Evolutionary conservation across 768 basidiomycete genomes (phyloP).

Genomic region (Lactarius vividus): DNA sequence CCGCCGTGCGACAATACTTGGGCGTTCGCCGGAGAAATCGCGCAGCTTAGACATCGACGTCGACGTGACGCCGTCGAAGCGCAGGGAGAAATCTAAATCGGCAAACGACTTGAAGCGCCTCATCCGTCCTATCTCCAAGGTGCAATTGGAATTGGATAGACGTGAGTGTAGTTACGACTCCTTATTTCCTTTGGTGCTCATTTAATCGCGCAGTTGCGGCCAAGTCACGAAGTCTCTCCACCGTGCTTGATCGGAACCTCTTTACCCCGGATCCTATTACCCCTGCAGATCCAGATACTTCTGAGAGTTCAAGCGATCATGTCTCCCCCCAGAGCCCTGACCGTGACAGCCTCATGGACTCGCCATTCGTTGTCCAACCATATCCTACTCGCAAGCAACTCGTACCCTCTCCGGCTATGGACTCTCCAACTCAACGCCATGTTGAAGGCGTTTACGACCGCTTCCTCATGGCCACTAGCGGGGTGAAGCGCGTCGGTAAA

Average conservation of each 20-base stretch:
- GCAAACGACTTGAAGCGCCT: constrained; percentile 62
- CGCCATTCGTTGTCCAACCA: constrained; percentile 62
- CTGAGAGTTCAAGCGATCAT: constrained; percentile 32
- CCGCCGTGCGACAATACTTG: constrained; percentile 66
- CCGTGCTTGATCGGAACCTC: constrained; percentile 56
- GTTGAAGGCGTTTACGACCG: constrained; percentile 78
- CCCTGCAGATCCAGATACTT: constrained; percentile 39
- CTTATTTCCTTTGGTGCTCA: neutral
- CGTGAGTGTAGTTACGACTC: constrained; percentile 41
- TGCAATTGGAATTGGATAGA: constrained; percentile 64
- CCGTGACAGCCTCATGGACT: constrained; percentile 57
- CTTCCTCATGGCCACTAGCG: constrained; percentile 77
- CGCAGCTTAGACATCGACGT: constrained; percentile 36
- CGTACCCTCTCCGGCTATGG: constrained; percentile 38
- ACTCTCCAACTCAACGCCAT: constrained; percentile 57
- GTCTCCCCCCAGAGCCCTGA: constrained; percentile 18
- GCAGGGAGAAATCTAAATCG: constrained; percentile 64
- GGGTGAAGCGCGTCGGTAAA: constrained; percentile 75
- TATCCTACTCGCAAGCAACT: constrained; percentile 50
- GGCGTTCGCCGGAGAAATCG: constrained; percentile 51
- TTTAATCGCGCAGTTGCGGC: constrained; percentile 24
- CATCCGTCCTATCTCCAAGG: constrained; percentile 61
- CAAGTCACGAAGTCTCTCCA: constrained; percentile 27
- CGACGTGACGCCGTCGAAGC: constrained; percentile 54
- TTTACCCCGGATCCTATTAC: constrained; percentile 56